Conservation (phyloP, 495 filamentous ascomycete genomes). For the Podospora sp. region DNA sequence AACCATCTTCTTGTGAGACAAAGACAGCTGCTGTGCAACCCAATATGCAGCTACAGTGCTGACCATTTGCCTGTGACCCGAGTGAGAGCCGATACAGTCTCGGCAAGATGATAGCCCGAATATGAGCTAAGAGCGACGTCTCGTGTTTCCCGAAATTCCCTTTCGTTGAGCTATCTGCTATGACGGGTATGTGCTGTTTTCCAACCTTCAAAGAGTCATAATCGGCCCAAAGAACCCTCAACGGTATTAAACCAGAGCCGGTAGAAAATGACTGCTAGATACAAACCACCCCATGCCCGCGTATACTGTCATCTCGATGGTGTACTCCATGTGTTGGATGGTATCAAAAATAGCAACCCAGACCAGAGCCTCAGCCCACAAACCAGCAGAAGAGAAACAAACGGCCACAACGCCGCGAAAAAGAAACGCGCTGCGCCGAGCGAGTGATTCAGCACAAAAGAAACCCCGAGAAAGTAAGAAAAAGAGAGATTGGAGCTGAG, state of each 20-base stretch:
- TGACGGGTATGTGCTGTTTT: too few species aligned
- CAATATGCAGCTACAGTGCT: not conserved
- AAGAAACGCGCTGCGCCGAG: not conserved
- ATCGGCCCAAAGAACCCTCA: too few species aligned
- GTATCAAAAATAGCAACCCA: not conserved
- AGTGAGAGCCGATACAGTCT: too few species aligned
- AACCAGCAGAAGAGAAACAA: not conserved
- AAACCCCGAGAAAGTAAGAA: not conserved
- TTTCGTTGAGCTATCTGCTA: too few species aligned
- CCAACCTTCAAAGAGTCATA: too few species aligned
- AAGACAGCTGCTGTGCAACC: not conserved
- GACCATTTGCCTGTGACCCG: not conserved
- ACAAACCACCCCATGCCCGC: too few species aligned
- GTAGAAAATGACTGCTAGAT: too few species aligned
- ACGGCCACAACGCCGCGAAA: not conserved
- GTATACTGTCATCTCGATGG: too few species aligned
- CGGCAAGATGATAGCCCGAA: too few species aligned
- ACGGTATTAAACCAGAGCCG: too few species aligned
- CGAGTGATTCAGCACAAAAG: not conserved
- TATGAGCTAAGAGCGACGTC: too few species aligned
- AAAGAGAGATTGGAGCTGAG: not conserved
- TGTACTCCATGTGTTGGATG: not conserved
- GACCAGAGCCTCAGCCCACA: not conserved
- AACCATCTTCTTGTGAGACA: not conserved
- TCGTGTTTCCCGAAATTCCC: too few species aligned